phyloP scores from a whole-genome alignment of 2,329 filamentous ascomycete species.

The Aureobasidium leucospermi region DNA sequence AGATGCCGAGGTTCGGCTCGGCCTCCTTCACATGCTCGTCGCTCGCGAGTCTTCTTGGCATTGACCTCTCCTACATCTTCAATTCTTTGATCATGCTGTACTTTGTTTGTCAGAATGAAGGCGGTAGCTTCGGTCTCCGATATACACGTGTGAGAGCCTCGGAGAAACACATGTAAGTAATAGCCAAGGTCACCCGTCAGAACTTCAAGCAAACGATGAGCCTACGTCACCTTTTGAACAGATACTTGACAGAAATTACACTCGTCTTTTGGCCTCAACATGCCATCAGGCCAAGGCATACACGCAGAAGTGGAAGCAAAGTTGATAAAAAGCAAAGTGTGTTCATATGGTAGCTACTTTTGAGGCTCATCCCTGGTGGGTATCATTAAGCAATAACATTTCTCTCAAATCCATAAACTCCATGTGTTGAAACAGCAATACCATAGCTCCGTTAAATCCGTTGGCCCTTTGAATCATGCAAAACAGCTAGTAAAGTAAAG shows the following conservation, averaged over 20 bases:
- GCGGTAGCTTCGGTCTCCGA: too few species aligned
- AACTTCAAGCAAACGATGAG: too few species aligned
- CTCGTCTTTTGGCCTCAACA: too few species aligned
- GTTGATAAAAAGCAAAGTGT: neutral
- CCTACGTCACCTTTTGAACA: too few species aligned
- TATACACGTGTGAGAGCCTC: too few species aligned
- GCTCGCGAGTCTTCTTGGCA: neutral
- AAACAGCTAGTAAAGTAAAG: neutral
- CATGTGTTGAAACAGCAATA: neutral
- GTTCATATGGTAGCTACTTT: neutral
- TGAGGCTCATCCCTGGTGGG: neutral
- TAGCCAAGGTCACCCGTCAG: too few species aligned
- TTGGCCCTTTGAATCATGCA: neutral
- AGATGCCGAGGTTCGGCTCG: constrained; percentile 12
- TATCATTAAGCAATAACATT: constrained; percentile 3
- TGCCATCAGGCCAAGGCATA: too few species aligned
- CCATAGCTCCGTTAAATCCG: neutral
- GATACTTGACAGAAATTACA: too few species aligned
- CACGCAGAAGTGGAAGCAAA: too few species aligned
- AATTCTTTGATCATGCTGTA: neutral
- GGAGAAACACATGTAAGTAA: too few species aligned
- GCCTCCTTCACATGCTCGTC: constrained; percentile 1
- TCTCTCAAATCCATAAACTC: neutral
- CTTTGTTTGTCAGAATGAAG: too few species aligned
- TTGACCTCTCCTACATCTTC: neutral